A percentile compares a stretch with the other conserved stretches of the same genome.
phyloP scores from a whole-genome alignment of 2,329 filamentous ascomycete species.

The Dryadomyces quercus-mongolicae region DNA sequence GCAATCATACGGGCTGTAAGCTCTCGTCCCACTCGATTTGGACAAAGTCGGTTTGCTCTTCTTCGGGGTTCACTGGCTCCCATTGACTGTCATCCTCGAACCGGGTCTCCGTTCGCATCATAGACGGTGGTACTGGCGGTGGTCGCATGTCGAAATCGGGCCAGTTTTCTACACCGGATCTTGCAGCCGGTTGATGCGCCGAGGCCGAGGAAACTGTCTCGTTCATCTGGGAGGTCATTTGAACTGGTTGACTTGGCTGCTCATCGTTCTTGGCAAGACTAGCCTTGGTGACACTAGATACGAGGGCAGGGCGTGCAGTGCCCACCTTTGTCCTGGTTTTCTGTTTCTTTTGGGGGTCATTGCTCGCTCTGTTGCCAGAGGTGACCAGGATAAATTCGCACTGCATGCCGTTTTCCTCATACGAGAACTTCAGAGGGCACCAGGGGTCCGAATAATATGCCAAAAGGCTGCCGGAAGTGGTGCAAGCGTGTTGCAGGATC shows the following conservation, averaged over 20 bases:
- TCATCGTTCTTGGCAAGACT: background rate
- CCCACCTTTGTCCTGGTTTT: slow-evolving; percentile 1
- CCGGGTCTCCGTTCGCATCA: slow-evolving; percentile 52
- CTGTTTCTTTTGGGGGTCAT: slow-evolving; percentile 19
- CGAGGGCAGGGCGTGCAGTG: background rate
- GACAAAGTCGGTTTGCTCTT: slow-evolving; percentile 52
- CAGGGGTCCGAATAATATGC: slow-evolving; percentile 61
- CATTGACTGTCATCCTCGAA: slow-evolving; percentile 59
- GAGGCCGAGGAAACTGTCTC: background rate
- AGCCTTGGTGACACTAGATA: background rate
- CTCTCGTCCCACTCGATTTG: slow-evolving; percentile 65
- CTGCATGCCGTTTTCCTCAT: slow-evolving; percentile 53
- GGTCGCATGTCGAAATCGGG: slow-evolving; percentile 21
- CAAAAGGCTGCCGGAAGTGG: slow-evolving; percentile 51
- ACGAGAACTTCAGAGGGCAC: slow-evolving; percentile 60
- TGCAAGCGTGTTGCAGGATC: slow-evolving; percentile 64
- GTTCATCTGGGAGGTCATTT: slow-evolving; percentile 9
- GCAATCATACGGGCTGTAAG: slow-evolving; percentile 38
- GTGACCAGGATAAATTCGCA: slow-evolving; percentile 79
- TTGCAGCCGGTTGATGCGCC: slow-evolving; percentile 17
- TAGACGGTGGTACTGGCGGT: slow-evolving; percentile 31
- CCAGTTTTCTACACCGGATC: slow-evolving; percentile 21
- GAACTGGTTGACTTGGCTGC: background rate
- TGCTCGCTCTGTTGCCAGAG: slow-evolving; percentile 47
- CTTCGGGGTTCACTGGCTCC: slow-evolving; percentile 53